phyloP scores from a whole-genome alignment of 495 filamentous ascomycete genomes.

The Arthonia radiata region DNA sequence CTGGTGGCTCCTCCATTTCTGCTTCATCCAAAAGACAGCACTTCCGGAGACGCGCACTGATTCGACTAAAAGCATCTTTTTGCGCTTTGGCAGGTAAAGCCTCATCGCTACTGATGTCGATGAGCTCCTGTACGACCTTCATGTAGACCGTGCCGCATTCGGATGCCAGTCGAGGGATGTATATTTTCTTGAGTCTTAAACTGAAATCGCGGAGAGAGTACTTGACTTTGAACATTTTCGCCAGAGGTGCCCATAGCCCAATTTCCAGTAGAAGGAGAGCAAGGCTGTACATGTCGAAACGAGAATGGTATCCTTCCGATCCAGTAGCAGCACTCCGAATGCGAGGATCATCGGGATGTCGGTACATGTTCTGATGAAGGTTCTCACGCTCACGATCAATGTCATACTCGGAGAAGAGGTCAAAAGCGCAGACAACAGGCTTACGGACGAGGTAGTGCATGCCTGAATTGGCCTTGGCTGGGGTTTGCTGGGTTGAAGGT shows the following conservation, averaged over 20 bases:
- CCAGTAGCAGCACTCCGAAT: constrained; percentile 8
- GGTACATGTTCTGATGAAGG: constrained; percentile 34
- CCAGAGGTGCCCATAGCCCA: constrained; percentile 65
- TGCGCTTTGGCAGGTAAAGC: no score
- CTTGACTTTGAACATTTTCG: constrained; percentile 38
- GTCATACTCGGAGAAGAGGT: constrained; percentile 49
- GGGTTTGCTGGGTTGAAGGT: constrained; percentile 10
- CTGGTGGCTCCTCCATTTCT: background rate
- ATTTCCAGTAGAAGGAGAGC: constrained; percentile 68
- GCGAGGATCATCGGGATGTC: constrained; percentile 50
- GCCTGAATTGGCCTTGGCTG: constrained; percentile 9
- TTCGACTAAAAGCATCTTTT: no score
- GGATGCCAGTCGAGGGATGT: constrained; percentile 27
- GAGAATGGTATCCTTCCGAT: constrained; percentile 14
- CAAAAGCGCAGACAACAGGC: constrained; percentile 58
- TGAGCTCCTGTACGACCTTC: constrained; percentile 58
- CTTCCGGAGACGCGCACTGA: constrained; percentile 9
- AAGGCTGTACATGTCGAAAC: constrained; percentile 64
- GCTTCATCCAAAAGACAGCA: constrained; percentile 16
- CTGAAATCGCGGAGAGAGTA: constrained; percentile 41
- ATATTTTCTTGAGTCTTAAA: constrained; percentile 32
- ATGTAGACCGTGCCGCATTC: constrained; percentile 35
- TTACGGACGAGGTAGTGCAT: constrained; percentile 31
- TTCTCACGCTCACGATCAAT: constrained; percentile 17
- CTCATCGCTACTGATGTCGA: no score